Conservation (phyloP, 179 eudicot genomes). For the Beta macrorhiza region DNA sequence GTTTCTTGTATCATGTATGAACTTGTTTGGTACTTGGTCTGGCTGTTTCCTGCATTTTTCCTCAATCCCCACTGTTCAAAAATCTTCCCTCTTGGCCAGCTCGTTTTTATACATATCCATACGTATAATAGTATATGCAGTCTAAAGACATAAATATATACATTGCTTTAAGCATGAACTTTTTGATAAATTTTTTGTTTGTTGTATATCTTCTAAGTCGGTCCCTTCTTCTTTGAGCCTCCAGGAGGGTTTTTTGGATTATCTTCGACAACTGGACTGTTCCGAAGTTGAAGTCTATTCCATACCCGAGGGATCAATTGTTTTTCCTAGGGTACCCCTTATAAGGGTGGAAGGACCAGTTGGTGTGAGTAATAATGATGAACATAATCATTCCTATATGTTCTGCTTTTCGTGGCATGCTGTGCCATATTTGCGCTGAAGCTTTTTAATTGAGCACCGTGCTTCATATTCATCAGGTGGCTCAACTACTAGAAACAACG, state of each 20-base stretch:
- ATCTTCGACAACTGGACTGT: slow-evolving; percentile 84
- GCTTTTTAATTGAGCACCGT: neutral
- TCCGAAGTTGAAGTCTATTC: slow-evolving; percentile 88
- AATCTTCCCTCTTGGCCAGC: neutral
- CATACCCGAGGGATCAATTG: slow-evolving; percentile 82
- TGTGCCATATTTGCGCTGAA: neutral
- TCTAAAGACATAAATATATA: neutral
- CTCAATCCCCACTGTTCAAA: neutral
- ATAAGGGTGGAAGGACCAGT: slow-evolving; percentile 90
- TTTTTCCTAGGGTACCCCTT: slow-evolving; percentile 84
- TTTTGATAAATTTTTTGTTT: neutral
- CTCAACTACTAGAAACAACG: slow-evolving; percentile 90
- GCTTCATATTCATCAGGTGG: slow-evolving; percentile 52
- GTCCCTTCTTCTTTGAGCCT: neutral
- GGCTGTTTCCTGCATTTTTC: neutral
- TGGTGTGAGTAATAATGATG: slow-evolving; percentile 57
- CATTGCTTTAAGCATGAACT: neutral
- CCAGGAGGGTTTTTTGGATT: slow-evolving; percentile 65
- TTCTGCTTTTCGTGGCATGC: neutral
- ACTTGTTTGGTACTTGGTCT: slow-evolving; percentile 18
- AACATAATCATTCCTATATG: neutral
- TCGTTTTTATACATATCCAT: neutral
- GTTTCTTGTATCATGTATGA: neutral
- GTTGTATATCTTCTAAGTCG: slow-evolving; percentile 6
- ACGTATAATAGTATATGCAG: neutral